Evolutionary conservation across 2,329 filamentous ascomycete genomes (phyloP), one percentile per base, ranked within the genome.

Genomic region (Acephala macrosclerotiorum): DNA sequence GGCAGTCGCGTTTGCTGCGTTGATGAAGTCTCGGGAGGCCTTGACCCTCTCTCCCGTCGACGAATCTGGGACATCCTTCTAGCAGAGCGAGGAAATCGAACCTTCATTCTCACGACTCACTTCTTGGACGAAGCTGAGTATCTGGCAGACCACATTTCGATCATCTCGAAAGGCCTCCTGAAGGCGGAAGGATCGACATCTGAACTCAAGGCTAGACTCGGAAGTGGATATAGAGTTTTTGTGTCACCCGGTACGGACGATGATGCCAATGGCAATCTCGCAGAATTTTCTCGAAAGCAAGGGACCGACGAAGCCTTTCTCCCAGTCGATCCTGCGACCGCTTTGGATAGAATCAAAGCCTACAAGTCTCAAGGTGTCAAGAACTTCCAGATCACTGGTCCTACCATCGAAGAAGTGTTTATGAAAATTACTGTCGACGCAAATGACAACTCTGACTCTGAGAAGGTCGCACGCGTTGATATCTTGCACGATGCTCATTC

Each of bases 31-130:
- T 94, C 91, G 35, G 93, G 90, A 60, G 94, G 94, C 14, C 84
- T 97, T 25, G 94, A 97, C 74, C 93, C 94, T 0, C 81, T 97
- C 0, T 94, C 91, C 16, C 85, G 94, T 60, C 83, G 93, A 38
- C 96, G 96, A 79, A 91, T 97, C 26, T 97, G 94, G 94, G 93
- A 97, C 71, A 97, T 97, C 65, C 81, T 97, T 25, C 82, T 97
- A 12, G 91, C 91, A 1, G 93, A 96, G 77, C 87, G 94, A 62
- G 93, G 93, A 26, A 85, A 83, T 66, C 84, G 94, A 49, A 96
- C 93, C 0, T 91, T 97, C 73, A 86, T 97, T 47, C 79, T 97
- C 65, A 97, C 94, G 0, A 97, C 94, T 0, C 94, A 97, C 76
- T 97, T 97, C 77, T 83, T 97, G 18, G 94, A 97, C 74, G 94